Evolutionary conservation across 108 stramenopile genomes (phyloP), one percentile per base, ranked within the genome.

Genomic region (Poteriospumella lacustris): DNA sequence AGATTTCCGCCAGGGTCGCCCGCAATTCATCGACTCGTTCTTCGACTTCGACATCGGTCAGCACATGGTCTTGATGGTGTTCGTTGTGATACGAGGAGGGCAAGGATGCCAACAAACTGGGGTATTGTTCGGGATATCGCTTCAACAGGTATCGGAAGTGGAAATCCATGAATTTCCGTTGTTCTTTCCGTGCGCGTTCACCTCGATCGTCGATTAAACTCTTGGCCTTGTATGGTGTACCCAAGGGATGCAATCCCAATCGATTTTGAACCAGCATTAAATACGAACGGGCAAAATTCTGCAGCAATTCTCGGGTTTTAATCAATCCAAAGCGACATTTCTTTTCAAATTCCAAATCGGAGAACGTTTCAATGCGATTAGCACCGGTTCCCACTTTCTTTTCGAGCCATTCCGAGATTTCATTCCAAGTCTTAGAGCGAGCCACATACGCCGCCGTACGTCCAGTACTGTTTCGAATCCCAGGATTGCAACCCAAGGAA

Each of bases 321-420:
- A 73, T 5, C 9, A 26, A 26, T 5, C 44, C 70, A 38, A 29
- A 73, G 31, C 70, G 70, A 44, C 9, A 9, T 73, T 44, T 36
- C 41, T 73, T 39, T 42, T 73, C 70, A 38, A 73, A 73, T 73
- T 73, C 31, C 5, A 73, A 12, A 38, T 73, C 70, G 3, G n/a
- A 29, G 42, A 34, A 73, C 12, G 70, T 73, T 42, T 73, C 70
- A 5, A 73, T 5, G 26, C 36, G 26, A n/a, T 9, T 33, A n/a
- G 31, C 41, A 42, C 70, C 70, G 26, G 70, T 31, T n/a, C 70
- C 33, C 12, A 73, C 70, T 73, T 73, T 73, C 70, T 44, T 73
- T 19, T 73, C 70, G 44, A 73, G 36, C 70, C 70, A 73, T 5
- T 73, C 70, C 3, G 70, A n/a, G 9, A 73, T 5, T 42, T 52